phyloP scores from a whole-genome alignment of 371 early-diverging fungal genomes.

The Chytridium lagenaria region DNA sequence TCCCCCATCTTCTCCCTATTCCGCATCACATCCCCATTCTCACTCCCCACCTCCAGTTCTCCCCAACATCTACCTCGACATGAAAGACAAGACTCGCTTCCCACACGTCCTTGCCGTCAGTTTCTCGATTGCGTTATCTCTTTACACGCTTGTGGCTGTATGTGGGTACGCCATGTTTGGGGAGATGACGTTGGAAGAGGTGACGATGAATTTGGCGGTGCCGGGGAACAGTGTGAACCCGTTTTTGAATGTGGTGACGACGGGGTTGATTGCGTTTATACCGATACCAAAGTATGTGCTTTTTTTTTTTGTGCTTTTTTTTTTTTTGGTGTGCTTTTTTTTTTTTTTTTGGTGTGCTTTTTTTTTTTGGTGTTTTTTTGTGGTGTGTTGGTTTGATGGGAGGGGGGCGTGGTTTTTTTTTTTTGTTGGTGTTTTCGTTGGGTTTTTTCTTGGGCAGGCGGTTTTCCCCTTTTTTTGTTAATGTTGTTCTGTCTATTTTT shows the following conservation, averaged over 20 bases:
- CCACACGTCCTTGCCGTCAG: conserved; percentile 60
- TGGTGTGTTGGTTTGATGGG: background rate
- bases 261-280: conserved; percentile 26
- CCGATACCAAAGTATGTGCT: conserved; percentile 22
- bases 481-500: too few species aligned
- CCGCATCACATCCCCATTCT: conserved; percentile 48
- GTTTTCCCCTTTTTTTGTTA: background rate
- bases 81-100: conserved; percentile 63
- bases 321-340: background rate
- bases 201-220: conserved; percentile 47
- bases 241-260: background rate
- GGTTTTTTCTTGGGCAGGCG: background rate
- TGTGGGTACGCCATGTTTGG: conserved; percentile 81
- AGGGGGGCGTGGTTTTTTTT: background rate
- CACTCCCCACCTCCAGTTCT: conserved; percentile 56
- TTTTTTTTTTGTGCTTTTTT: background rate
- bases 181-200: conserved; percentile 64
- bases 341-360: too few species aligned
- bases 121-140: conserved; percentile 50
- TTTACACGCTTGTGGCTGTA: conserved; percentile 59
- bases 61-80: conserved; percentile 69
- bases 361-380: background rate
- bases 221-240: background rate
- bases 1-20: conserved; percentile 50
- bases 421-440: background rate